These are phyloP conservation scores for Boletus semigastroideus DNA, from an alignment of 1,284 basidiomycete species.

Conservation along the genomic window DNA sequence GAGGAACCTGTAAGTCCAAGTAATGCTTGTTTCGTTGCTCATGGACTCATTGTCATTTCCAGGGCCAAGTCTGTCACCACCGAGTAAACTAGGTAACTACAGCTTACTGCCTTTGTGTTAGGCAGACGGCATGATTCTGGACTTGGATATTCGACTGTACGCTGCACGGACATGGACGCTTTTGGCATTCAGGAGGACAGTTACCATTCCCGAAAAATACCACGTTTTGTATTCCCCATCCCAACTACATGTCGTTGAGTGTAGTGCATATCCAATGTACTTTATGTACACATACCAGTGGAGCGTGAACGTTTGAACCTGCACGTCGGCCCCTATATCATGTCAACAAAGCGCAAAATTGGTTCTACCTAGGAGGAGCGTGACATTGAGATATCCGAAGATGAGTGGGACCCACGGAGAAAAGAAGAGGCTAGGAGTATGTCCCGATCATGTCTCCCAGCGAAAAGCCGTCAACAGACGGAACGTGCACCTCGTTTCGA, in stretches of 20 bases:
- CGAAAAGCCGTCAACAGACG: neutral
- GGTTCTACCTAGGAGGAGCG: neutral
- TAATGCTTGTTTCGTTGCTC: slow-evolving; percentile 5
- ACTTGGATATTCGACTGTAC: slow-evolving; percentile 14
- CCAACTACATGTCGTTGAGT: neutral
- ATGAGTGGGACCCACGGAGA: slow-evolving; percentile 1
- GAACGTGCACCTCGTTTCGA: neutral
- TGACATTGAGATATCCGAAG: neutral
- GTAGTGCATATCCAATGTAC: no score
- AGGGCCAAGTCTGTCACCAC: slow-evolving; percentile 85
- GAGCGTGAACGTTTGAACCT: no score
- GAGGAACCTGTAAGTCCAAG: slow-evolving; percentile 76
- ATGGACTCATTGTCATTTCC: slow-evolving; percentile 14
- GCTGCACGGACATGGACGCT: slow-evolving; percentile 30
- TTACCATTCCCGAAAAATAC: slow-evolving; percentile 7
- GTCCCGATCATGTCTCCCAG: neutral
- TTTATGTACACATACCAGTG: no score
- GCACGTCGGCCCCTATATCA: no score
- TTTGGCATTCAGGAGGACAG: slow-evolving; percentile 21
- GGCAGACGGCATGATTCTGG: slow-evolving; percentile 2
- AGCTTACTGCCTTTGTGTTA: neutral
- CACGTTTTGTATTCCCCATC: neutral
- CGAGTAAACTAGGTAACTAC: slow-evolving; percentile 51
- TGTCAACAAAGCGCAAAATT: neutral
- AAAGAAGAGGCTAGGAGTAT: neutral